These are phyloP conservation scores for Tritrichomonas foetus DNA, from an alignment of 208 protist genomes.

Conservation along the genomic window DNA sequence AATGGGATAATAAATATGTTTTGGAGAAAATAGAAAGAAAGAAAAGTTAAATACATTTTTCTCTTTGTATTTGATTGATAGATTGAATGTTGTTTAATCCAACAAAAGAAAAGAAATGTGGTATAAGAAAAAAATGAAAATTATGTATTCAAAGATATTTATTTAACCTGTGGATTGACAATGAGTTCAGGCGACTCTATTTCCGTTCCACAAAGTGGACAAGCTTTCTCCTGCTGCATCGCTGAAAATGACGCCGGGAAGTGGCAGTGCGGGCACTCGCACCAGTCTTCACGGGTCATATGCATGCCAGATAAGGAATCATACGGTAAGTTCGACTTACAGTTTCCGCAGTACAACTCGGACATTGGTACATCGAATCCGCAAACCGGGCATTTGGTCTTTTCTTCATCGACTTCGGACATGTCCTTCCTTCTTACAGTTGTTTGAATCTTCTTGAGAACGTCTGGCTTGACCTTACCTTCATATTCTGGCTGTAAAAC, in stretches of 20 bases:
- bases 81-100: too few species aligned
- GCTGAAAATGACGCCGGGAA: neutral
- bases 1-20: too few species aligned
- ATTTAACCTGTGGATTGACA: neutral
- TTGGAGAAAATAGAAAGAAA: too few species aligned
- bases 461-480: neutral
- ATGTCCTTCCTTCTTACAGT: slow-evolving; percentile 28
- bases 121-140: too few species aligned
- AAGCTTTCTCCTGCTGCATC: neutral
- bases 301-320: neutral
- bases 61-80: too few species aligned
- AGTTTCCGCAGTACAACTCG: neutral
- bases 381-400: neutral
- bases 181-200: neutral
- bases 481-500: neutral
- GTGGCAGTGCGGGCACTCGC: neutral
- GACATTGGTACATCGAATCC: neutral
- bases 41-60: too few species aligned
- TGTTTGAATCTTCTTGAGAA: neutral
- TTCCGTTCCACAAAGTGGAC: neutral
- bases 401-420: neutral
- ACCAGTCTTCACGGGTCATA: neutral
- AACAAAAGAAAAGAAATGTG: too few species aligned
- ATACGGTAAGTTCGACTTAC: neutral
- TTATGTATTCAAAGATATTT: too few species aligned